These are phyloP conservation scores for Tephrocybe sp. DNA, from an alignment of 768 basidiomycete genomes.

Conservation along the genomic window DNA sequence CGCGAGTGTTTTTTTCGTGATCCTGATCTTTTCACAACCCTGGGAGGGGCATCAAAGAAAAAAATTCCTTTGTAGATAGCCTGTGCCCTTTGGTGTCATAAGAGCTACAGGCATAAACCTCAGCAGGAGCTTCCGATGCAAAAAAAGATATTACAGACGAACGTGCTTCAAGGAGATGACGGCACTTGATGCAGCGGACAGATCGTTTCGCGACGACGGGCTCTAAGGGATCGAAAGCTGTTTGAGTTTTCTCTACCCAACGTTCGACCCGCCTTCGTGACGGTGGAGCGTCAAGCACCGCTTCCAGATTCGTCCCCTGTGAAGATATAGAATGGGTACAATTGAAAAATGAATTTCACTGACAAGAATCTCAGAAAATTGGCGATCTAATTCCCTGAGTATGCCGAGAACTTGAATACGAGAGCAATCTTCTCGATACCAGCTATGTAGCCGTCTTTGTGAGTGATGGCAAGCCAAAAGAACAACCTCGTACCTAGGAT, in stretches of 20 bases:
- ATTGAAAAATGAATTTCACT: background rate
- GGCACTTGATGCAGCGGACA: conserved; percentile 23
- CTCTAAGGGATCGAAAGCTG: conserved; percentile 15
- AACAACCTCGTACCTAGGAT: background rate
- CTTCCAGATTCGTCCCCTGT: background rate
- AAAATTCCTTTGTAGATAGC: conserved; percentile 41
- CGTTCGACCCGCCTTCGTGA: background rate
- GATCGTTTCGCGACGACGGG: conserved; percentile 7
- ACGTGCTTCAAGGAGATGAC: conserved; percentile 15
- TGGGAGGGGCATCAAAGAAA: conserved; percentile 24
- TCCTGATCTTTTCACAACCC: conserved; percentile 29
- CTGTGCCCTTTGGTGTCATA: conserved; percentile 33
- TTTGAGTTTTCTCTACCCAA: conserved; percentile 7
- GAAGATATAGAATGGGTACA: background rate
- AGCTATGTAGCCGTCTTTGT: too few relatives aligned
- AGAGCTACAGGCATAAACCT: conserved; percentile 28
- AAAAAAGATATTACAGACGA: too few relatives aligned
- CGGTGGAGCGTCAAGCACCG: background rate
- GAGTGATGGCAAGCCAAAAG: too few relatives aligned
- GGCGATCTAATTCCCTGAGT: conserved; percentile 8
- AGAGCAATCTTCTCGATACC: background rate
- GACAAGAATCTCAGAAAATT: conserved; percentile 4
- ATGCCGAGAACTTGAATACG: conserved; percentile 6
- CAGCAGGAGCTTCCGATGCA: too few relatives aligned
- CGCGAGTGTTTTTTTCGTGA: conserved; percentile 40